Conservation (phyloP, 768 basidiomycete genomes). For the Lactarius sp. region DNA sequence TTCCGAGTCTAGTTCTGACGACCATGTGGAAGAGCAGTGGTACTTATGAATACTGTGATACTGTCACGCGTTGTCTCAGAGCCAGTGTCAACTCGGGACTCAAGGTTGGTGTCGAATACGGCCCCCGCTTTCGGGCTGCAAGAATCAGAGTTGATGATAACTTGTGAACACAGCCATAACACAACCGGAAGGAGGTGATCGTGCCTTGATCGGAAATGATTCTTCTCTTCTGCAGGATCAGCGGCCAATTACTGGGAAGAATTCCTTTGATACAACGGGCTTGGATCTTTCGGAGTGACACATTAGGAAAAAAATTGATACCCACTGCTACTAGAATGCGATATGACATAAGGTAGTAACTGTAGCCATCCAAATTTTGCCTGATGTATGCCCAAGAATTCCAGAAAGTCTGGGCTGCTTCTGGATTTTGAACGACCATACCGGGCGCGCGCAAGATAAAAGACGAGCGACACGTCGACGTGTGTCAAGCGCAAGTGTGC, state of each 20-base stretch:
- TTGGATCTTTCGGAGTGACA: background rate
- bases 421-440: background rate
- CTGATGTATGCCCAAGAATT: background rate
- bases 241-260: background rate
- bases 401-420: background rate
- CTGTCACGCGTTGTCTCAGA: background rate
- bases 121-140: background rate
- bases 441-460: background rate
- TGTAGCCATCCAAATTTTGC: background rate
- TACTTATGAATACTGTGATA: background rate
- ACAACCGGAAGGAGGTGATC: background rate
- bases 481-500: background rate
- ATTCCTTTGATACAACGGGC: background rate
- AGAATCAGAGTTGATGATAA: background rate
- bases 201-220: background rate
- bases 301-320: background rate
- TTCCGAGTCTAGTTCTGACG: background rate
- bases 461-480: background rate
- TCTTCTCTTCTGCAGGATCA: background rate
- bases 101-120: background rate
- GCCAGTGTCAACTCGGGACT: background rate
- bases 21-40: background rate
- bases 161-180: background rate
- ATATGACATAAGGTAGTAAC: background rate
- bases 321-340: background rate